A percentile compares a stretch with the other conserved stretches of the same genome.
These are phyloP conservation scores for Mucor irregularis DNA, from an alignment of 371 early-diverging fungal genomes.

Conservation along the genomic window DNA sequence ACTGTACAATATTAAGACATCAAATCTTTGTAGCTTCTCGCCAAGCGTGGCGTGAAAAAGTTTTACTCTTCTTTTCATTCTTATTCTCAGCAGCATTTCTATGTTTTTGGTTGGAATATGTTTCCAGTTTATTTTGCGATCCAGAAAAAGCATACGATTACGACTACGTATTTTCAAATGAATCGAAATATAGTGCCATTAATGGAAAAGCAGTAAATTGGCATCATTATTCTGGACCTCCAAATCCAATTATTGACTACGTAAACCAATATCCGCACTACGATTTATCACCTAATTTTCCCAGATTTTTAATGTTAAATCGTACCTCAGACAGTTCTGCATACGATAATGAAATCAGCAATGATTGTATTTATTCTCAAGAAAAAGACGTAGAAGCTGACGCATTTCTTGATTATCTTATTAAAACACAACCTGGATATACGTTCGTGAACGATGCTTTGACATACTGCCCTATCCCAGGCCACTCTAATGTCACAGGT, in stretches of 20 bases:
- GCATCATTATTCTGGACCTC: conserved; percentile 6
- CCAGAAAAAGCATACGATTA: conserved; percentile 31
- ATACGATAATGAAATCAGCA: conserved; percentile 26
- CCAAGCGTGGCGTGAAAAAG: conserved; percentile 51
- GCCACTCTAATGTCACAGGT: conserved; percentile 29
- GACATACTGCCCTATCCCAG: conserved; percentile 39
- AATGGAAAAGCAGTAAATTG: conserved; percentile 47
- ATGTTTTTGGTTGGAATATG: conserved; percentile 46
- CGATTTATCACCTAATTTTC: conserved; percentile 49
- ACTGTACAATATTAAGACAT: background rate
- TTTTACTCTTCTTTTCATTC: conserved; percentile 35
- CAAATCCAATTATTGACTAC: conserved; percentile 19
- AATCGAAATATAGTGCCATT: conserved; percentile 33
- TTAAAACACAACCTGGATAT: conserved; percentile 41
- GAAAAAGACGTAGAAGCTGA: conserved; percentile 31
- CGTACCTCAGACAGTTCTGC: conserved; percentile 13
- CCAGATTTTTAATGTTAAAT: conserved; percentile 35
- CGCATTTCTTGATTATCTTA: conserved; percentile 33
- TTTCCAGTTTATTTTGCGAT: conserved; percentile 45
- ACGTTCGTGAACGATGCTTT: conserved; percentile 7
- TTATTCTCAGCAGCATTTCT: conserved; percentile 30
- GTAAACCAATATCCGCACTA: conserved; percentile 37
- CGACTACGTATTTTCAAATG: conserved; percentile 27
- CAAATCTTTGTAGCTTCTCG: conserved; percentile 30
- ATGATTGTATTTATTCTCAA: conserved; percentile 31